These are phyloP conservation scores for Ensete glaucum DNA, from an alignment of 176 grass and related monocot species.

Conservation along the genomic window DNA sequence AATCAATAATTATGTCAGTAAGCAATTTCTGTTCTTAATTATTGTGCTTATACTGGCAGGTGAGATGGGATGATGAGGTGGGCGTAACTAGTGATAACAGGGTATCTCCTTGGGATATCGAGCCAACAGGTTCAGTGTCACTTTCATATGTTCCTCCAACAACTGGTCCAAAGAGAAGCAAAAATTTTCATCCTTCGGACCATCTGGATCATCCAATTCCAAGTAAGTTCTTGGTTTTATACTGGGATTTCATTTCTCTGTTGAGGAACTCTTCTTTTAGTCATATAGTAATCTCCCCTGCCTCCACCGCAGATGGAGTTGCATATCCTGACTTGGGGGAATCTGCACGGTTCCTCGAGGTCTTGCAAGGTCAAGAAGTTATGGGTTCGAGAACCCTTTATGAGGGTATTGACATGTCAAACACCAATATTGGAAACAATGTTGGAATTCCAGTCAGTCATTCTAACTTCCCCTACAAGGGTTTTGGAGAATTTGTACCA, in stretches of 20 bases:
- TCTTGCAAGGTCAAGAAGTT: conserved; percentile 99
- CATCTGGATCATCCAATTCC: conserved; percentile 36
- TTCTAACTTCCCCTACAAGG: conserved; percentile 3
- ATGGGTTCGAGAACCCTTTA: background rate
- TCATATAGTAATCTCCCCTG: background rate
- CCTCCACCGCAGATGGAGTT: conserved; percentile 43
- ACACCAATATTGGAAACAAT: too few species aligned
- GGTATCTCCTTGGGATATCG: conserved; percentile 94
- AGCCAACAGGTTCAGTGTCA: conserved; percentile 32
- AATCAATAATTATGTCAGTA: background rate
- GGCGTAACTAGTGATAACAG: conserved; percentile 41
- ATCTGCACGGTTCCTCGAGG: conserved; percentile 82
- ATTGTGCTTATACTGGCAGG: conserved; percentile 37
- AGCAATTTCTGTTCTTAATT: background rate
- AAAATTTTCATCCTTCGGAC: conserved; percentile 42
- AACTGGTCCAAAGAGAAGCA: conserved; percentile 56
- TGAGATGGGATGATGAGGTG: conserved; percentile 60
- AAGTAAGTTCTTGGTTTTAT: conserved; percentile 21
- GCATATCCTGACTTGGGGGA: conserved; percentile 48
- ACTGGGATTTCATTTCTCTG: too few species aligned
- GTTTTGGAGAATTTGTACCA: conserved; percentile 47
- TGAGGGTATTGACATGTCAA: background rate
- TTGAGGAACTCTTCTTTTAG: background rate
- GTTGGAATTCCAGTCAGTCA: background rate
- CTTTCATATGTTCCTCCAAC: conserved; percentile 30